Conservation (phyloP, 108 stramenopile genomes). For the Nitzschia sp. region DNA sequence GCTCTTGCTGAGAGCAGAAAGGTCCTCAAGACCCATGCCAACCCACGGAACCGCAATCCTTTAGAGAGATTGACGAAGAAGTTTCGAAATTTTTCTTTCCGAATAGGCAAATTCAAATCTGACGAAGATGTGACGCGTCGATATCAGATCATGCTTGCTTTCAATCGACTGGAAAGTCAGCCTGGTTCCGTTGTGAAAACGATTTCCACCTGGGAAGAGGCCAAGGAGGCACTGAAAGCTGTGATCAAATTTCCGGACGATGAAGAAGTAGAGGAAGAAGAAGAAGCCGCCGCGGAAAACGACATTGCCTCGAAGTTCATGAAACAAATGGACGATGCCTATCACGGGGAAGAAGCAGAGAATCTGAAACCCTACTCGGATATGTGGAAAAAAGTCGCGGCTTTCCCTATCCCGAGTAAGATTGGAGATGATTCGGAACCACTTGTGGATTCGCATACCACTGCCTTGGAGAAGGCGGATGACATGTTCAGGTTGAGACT, state of each 20-base stretch:
- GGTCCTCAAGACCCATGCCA: constrained; percentile 5
- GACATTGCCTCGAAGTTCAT: not conserved
- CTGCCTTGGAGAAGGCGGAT: constrained; percentile 32
- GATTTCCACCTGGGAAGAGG: constrained; percentile 43
- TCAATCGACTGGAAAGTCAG: constrained; percentile 21
- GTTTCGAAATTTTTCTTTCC: not conserved
- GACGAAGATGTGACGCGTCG: constrained; percentile 17
- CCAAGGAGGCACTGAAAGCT: constrained; percentile 23
- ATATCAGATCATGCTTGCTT: constrained; percentile 30
- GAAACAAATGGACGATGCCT: constrained; percentile 7
- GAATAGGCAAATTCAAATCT: constrained; percentile 3
- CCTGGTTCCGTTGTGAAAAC: constrained; percentile 15
- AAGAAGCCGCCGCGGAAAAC: not conserved
- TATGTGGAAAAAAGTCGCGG: constrained; percentile 44
- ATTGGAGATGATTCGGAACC: constrained; percentile 3
- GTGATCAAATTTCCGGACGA: constrained; percentile 31
- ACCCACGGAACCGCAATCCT: not conserved
- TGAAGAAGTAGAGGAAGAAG: not conserved
- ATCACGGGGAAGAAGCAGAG: not conserved
- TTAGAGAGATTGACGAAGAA: not conserved
- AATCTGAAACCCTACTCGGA: not conserved
- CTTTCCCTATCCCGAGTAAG: constrained; percentile 25
- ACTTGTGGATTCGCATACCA: not conserved
- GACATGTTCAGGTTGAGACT: constrained; percentile 12
- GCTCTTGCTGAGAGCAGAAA: constrained; percentile 19